These are phyloP conservation scores for Citrullus colocynthis DNA, from an alignment of 306 rosid species.

Conservation along the genomic window DNA sequence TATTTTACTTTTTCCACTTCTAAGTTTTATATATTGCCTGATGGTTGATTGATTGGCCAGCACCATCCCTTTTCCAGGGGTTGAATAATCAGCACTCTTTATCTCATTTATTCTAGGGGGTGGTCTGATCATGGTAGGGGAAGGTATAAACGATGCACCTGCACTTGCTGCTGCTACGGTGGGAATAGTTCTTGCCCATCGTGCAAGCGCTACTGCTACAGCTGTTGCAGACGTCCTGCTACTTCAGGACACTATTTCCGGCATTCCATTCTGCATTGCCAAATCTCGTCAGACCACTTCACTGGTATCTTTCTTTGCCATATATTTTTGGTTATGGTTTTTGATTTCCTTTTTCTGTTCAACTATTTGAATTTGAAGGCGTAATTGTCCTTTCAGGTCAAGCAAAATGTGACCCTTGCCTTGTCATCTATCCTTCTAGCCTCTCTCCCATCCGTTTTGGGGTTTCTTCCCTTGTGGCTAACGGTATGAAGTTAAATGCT, in stretches of 20 bases:
- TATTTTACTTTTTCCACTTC: not conserved
- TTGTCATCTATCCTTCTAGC: constrained; percentile 67
- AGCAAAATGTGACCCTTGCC: constrained; percentile 88
- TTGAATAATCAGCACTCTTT: not conserved
- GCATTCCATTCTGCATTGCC: constrained; percentile 86
- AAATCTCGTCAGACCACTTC: constrained; percentile 95
- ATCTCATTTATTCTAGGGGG: constrained; percentile 39
- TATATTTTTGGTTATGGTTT: not conserved
- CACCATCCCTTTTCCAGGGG: not conserved
- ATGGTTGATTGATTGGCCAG: not conserved
- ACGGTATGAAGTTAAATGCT: constrained; percentile 48
- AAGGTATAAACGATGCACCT: constrained; percentile 96
- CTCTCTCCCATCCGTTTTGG: constrained; percentile 88
- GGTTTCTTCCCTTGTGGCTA: constrained; percentile 85
- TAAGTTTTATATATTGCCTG: not conserved
- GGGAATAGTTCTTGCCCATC: constrained; percentile 92
- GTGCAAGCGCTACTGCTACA: constrained; percentile 93
- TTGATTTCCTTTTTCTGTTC: not conserved
- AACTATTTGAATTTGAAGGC: constrained; percentile 6
- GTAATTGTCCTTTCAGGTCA: constrained; percentile 41
- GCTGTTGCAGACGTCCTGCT: constrained; percentile 90
- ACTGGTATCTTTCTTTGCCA: constrained; percentile 31
- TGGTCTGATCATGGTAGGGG: constrained; percentile 96
- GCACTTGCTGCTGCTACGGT: constrained; percentile 98
- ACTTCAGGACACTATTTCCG: constrained; percentile 75